These are phyloP conservation scores for Mortierella sp. DNA, from an alignment of 371 early-diverging fungal genomes.

Conservation along the genomic window DNA sequence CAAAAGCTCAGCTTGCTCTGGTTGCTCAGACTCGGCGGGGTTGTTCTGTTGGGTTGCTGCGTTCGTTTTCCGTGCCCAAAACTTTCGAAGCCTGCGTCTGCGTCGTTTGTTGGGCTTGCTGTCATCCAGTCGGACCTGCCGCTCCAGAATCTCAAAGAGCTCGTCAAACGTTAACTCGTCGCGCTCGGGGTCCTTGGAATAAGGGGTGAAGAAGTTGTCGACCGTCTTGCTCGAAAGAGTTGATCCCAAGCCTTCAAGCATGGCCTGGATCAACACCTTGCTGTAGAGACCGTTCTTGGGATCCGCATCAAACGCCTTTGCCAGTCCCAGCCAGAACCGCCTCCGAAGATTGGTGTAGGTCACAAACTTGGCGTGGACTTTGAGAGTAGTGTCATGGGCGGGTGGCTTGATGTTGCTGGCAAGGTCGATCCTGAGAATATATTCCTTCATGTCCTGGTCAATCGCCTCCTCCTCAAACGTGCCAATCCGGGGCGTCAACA, in stretches of 20 bases:
- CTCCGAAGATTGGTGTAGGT: conserved; percentile 75
- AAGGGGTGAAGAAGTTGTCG: conserved; percentile 71
- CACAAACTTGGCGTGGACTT: conserved; percentile 73
- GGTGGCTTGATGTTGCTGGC: conserved; percentile 40
- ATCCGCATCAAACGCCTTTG: conserved; percentile 73
- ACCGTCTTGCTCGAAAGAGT: conserved; percentile 78
- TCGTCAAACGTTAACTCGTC: conserved; percentile 80
- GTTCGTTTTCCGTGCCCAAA: conserved; percentile 38
- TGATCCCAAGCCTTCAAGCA: conserved; percentile 84
- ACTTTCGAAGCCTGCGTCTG: conserved; percentile 40
- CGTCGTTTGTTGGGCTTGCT: conserved; percentile 34
- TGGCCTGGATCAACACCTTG: conserved; percentile 76
- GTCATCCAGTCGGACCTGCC: conserved; percentile 52
- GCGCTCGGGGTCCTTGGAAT: conserved; percentile 66
- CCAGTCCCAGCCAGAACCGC: conserved; percentile 81
- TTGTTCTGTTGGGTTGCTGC: neutral
- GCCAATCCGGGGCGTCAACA: conserved; percentile 35
- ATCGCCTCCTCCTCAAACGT: conserved; percentile 63
- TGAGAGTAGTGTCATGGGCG: conserved; percentile 56
- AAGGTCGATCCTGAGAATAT: conserved; percentile 38
- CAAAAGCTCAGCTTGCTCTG: conserved; percentile 5
- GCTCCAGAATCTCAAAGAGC: conserved; percentile 74
- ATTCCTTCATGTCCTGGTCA: conserved; percentile 49
- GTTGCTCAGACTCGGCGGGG: neutral
- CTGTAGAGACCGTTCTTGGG: conserved; percentile 57